A percentile compares a stretch with the other conserved stretches of the same genome.
Evolutionary conservation across 2,329 filamentous ascomycete species (phyloP).

Genomic region (Claviceps sp.): DNA sequence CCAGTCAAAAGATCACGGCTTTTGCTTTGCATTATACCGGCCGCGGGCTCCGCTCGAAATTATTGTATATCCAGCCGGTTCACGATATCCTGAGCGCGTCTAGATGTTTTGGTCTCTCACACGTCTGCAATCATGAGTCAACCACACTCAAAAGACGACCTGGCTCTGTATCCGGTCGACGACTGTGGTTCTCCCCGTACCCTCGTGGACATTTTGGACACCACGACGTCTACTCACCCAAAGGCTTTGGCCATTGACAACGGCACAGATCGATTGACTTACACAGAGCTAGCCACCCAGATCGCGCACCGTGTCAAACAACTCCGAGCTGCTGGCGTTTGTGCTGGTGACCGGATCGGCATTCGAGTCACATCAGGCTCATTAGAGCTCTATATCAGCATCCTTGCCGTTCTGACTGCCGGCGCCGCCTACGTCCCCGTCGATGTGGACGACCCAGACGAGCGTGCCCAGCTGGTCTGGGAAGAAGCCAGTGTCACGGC

Average conservation of each 20-base stretch:
- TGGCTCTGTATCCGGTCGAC: conserved; percentile 6
- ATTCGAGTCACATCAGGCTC: conserved; percentile 10
- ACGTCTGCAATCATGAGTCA: conserved; percentile 1
- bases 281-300: conserved; percentile 3
- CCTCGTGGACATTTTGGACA: conserved; percentile 10
- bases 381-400: conserved; percentile 9
- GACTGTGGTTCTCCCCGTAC: conserved; percentile 6
- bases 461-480: conserved; percentile 11
- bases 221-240: conserved; percentile 6
- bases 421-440: conserved; percentile 12
- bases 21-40: background rate
- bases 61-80: background rate
- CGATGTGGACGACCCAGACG: conserved; percentile 12
- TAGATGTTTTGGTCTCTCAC: conserved; percentile 1
- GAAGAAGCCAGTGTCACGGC: conserved; percentile 8
- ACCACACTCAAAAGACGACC: conserved; percentile 1
- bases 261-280: conserved; percentile 6
- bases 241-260: conserved; percentile 8
- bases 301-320: conserved; percentile 4
- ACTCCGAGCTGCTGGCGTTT: conserved; percentile 6
- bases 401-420: conserved; percentile 9
- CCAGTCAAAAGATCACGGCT: background rate
- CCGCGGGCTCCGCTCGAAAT: background rate
- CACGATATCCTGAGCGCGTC: background rate
- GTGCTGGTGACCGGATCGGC: conserved; percentile 9